Percentiles rank a stretch among this genome's conserved stretches.
These are phyloP conservation scores for Colletotrichum plurivorum DNA, from an alignment of 2,329 filamentous ascomycete species.

Conservation along the genomic window DNA sequence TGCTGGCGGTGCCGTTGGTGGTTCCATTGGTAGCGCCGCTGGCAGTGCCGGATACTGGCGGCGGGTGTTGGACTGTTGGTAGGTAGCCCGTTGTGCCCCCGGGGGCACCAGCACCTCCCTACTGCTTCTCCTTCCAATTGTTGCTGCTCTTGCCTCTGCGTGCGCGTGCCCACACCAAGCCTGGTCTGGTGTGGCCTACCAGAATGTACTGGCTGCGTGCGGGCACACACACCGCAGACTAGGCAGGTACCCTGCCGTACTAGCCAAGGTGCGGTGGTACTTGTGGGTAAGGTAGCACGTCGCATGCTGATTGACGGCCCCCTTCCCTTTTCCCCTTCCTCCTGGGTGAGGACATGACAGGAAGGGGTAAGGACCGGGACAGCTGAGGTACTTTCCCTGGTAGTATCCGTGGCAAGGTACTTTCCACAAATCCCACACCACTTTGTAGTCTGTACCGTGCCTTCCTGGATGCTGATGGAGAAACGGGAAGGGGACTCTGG, in stretches of 20 bases:
- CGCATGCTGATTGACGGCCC: constrained; percentile 9
- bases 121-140: constrained; percentile 1
- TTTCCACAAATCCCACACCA: not conserved
- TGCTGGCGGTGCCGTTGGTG: no score
- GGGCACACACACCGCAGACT: constrained; percentile 22
- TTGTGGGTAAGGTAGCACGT: constrained; percentile 11
- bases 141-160: not conserved
- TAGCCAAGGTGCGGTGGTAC: constrained; percentile 32
- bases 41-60: no score
- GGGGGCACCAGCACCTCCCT: no score
- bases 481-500: constrained; percentile 23
- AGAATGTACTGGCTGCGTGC: constrained; percentile 23
- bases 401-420: constrained; percentile 26
- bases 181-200: constrained; percentile 20
- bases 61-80: no score
- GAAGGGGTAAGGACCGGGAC: constrained; percentile 21
- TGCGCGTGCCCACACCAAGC: constrained; percentile 22
- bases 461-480: constrained; percentile 24
- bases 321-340: not conserved
- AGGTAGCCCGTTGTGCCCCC: not conserved
- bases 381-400: constrained; percentile 28
- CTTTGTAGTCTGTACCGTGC: constrained; percentile 17
- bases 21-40: no score
- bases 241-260: constrained; percentile 26
- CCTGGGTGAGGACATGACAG: constrained; percentile 5